Evolutionary conservation across 768 basidiomycete genomes (phyloP).

Genomic region (Phaeotremella fagi): DNA sequence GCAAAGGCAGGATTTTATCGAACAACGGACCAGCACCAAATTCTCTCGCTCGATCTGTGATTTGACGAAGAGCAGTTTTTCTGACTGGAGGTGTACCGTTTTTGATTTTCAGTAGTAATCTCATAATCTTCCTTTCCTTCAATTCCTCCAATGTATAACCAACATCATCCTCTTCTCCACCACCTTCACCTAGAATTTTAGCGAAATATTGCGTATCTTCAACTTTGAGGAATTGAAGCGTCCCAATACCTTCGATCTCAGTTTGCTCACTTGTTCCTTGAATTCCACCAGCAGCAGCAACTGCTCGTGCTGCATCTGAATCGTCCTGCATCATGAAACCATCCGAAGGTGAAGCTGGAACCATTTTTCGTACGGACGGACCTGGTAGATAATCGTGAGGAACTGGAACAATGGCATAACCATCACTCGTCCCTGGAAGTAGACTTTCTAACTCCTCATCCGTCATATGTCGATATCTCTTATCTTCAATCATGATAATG

Average conservation of each 20-base stretch:
- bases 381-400: constrained; percentile 88
- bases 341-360: constrained; percentile 56
- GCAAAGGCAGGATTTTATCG: constrained; percentile 94
- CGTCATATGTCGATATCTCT: constrained; percentile 89
- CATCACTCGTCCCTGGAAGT: constrained; percentile 64
- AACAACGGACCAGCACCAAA: constrained; percentile 97
- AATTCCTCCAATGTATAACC: constrained; percentile 91
- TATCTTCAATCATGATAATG: constrained; percentile 61
- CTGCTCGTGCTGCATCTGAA: constrained; percentile 73
- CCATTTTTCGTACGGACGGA: constrained; percentile 56
- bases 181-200: constrained; percentile 61
- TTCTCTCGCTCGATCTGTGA: constrained; percentile 97
- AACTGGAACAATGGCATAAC: constrained; percentile 87
- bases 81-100: constrained; percentile 98
- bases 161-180: constrained; percentile 77
- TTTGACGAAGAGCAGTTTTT: constrained; percentile 94
- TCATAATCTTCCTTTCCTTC: constrained; percentile 99
- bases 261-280: constrained; percentile 77
- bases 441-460: constrained; percentile 94
- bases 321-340: constrained; percentile 98
- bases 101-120: constrained; percentile 94
- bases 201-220: constrained; percentile 98
- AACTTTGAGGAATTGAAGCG: constrained; percentile 93
- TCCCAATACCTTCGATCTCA: constrained; percentile 96
- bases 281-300: constrained; percentile 83